phyloP scores from a whole-genome alignment of 805 yeast species.

The Ogataea ganodermae region DNA sequence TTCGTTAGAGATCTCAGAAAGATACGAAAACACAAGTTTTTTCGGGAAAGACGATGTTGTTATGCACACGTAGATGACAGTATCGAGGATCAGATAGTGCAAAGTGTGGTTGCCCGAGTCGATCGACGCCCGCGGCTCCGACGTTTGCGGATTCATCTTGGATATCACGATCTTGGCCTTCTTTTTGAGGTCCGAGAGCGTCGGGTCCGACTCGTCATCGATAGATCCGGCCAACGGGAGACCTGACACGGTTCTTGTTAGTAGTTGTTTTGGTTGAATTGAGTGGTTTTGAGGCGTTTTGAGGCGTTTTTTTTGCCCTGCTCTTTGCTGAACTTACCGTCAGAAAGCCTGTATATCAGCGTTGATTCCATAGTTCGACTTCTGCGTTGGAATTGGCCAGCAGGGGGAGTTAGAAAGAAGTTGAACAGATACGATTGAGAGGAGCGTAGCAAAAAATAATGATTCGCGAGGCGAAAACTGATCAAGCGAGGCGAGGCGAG shows the following conservation, averaged over 20 bases:
- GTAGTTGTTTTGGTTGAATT: neutral
- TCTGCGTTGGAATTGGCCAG: too few species aligned
- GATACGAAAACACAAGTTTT: constrained; percentile 84
- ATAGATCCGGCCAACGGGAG: constrained; percentile 91
- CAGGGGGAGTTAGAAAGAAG: neutral
- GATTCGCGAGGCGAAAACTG: too few species aligned
- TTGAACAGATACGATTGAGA: too few species aligned
- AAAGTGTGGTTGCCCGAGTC: constrained; percentile 75
- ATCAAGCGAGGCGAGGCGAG: too few species aligned
- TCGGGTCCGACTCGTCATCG: constrained; percentile 69
- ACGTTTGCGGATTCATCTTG: constrained; percentile 66
- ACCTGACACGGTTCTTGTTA: constrained; percentile 50
- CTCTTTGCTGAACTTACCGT: constrained; percentile 21
- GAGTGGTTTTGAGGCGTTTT: neutral
- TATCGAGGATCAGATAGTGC: constrained; percentile 64
- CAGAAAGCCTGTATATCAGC: constrained; percentile 27
- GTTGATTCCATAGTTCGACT: constrained; percentile 28
- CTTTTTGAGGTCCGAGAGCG: constrained; percentile 74
- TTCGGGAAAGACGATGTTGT: constrained; percentile 81
- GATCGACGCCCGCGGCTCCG: constrained; percentile 82
- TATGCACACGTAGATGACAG: constrained; percentile 76
- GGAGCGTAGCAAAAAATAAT: neutral
- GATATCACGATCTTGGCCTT: constrained; percentile 77
- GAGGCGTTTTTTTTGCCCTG: neutral
- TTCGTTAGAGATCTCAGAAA: constrained; percentile 79